Evolutionary conservation across 2,329 filamentous ascomycete genomes (phyloP), one percentile per base, ranked within the genome.

Genomic region (Canariomyces notabilis): DNA sequence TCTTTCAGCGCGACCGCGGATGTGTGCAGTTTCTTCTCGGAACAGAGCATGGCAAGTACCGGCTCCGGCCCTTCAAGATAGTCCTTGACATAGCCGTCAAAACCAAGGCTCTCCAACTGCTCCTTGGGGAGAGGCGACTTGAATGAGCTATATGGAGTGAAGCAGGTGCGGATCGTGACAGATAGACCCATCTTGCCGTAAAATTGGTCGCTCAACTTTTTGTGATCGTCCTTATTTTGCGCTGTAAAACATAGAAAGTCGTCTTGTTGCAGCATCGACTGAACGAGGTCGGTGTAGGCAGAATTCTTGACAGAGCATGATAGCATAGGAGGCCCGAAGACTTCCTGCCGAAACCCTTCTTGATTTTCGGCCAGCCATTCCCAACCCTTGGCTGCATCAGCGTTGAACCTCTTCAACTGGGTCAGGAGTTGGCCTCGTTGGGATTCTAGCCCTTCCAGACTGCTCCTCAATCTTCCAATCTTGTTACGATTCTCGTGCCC

Each of bases 11-110:
- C 73, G 36, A 91, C 76, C 0, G 80, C 88, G 5, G 83, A 83
- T 20, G 72, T 69, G 57, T 95, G 81, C 6, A 96, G 65, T 43
- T 71, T 76, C 48, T 76, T 79, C 55, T 87, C 83, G 11, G 81
- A 77, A 64, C 89, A 96, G 18, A 98, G 77, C 85, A 95, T 93
- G 6, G 88, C 85, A 26, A 97, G 69, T 1, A 98, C 87, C 2
- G 87, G 77, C 1, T 84, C 81, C 0, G 94, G 94, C 0, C 91
- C 93, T 26, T 83, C 76, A 5, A 98, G 62, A 48, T 78, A 87
- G 59, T 97, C 86, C 20, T 87, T 73, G 1, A 89, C 82, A 69
- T 86, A 95, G 2, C 84, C 82, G 53, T 94, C 85, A 40, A 98
- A 78, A 0, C 89, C 89, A 64, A 80, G 48, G 33, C 58, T 49